A percentile compares a stretch with the other conserved stretches of the same genome.
phyloP scores from a whole-genome alignment of 495 filamentous ascomycete genomes.

The Talaromyces nanjingensis region DNA sequence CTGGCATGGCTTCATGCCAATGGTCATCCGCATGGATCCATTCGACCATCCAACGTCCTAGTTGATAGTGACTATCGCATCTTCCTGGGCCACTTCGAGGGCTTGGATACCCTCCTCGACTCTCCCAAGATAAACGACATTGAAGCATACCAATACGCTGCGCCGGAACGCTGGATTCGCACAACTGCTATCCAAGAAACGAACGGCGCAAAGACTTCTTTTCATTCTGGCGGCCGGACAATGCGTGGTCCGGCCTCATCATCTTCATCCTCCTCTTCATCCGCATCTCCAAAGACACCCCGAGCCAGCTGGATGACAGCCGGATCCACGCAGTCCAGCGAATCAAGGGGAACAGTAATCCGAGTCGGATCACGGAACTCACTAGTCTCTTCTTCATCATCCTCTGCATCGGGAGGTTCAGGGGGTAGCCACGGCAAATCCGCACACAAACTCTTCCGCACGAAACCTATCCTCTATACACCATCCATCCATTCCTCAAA shows the following conservation, averaged over 20 bases:
- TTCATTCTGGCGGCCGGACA: slow-evolving; percentile 44
- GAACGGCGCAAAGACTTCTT: slow-evolving; percentile 19
- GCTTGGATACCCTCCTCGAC: slow-evolving; percentile 49
- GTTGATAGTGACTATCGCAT: slow-evolving; percentile 66
- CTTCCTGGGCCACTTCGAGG: slow-evolving; percentile 67
- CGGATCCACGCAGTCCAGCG: slow-evolving; percentile 18
- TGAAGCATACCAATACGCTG: slow-evolving; percentile 81
- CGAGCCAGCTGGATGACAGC: slow-evolving; percentile 15
- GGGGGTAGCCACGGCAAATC: slow-evolving; percentile 15
- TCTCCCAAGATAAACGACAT: slow-evolving; percentile 53
- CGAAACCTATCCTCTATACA: slow-evolving; percentile 25
- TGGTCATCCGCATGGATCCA: slow-evolving; percentile 68
- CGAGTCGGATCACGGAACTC: slow-evolving; percentile 29
- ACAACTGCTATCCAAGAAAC: slow-evolving; percentile 28
- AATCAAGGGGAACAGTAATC: slow-evolving; percentile 35
- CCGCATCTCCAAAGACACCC: not conserved
- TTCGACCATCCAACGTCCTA: slow-evolving; percentile 76
- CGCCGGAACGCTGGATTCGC: slow-evolving; percentile 69
- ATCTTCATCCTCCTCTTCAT: not conserved
- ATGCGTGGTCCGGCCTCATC: slow-evolving; percentile 7
- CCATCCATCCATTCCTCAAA: slow-evolving; percentile 31
- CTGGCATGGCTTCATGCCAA: slow-evolving; percentile 69
- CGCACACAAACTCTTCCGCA: slow-evolving; percentile 16
- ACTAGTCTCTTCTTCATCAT: slow-evolving; percentile 29
- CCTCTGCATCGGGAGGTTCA: slow-evolving; percentile 30